A percentile compares a stretch with the other conserved stretches of the same genome.
phyloP scores from a whole-genome alignment of 2,329 filamentous ascomycete genomes.

The Diaporthe eres region DNA sequence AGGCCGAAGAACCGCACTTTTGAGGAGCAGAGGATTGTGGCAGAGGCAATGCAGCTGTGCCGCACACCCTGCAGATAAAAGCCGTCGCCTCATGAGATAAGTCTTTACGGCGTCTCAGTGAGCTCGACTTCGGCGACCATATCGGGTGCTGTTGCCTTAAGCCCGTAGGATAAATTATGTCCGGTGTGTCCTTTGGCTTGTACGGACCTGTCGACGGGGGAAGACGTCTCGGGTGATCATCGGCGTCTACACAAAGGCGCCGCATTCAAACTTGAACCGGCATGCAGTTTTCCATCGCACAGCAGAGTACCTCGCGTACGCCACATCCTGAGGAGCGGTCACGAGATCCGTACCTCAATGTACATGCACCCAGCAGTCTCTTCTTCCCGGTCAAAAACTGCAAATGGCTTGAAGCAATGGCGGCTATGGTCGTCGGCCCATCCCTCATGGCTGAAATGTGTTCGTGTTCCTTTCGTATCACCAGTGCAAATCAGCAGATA shows the following conservation, averaged over 20 bases:
- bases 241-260: background rate
- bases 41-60: conserved; percentile 3
- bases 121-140: background rate
- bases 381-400: background rate
- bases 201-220: background rate
- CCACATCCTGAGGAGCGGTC: background rate
- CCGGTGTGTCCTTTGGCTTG: background rate
- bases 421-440: background rate
- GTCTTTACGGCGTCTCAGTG: background rate
- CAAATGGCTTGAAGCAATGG: background rate
- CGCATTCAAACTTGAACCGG: background rate
- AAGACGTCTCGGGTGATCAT: background rate
- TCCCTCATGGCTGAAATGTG: no score
- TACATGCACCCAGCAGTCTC: background rate
- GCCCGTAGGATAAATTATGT: background rate
- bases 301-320: background rate
- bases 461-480: background rate
- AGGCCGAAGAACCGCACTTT: background rate
- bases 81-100: no score
- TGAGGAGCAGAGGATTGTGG: background rate
- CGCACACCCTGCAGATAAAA: background rate
- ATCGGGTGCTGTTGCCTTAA: background rate
- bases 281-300: background rate
- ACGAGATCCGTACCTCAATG: background rate
- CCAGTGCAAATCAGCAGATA: no score